Evolutionary conservation across 23 red algal species (phyloP).

Genomic region (Gracilaria vermiculophylla): DNA sequence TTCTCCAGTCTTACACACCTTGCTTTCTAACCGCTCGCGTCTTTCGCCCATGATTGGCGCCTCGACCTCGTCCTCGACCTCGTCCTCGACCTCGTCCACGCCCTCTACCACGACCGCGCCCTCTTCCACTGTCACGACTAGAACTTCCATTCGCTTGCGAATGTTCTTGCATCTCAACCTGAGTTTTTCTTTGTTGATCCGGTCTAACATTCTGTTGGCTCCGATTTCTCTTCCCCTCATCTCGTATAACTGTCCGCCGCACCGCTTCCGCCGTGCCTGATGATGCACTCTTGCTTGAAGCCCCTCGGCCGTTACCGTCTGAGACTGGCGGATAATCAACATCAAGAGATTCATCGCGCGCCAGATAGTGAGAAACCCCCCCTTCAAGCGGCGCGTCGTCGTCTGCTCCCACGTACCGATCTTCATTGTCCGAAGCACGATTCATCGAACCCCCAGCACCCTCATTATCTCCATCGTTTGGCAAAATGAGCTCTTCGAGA

Average conservation of each 20-base stretch:
- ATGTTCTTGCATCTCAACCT: not conserved
- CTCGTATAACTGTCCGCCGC: not conserved
- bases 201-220: not conserved
- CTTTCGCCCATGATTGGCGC: not conserved
- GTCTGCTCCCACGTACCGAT: not conserved
- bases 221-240: not conserved
- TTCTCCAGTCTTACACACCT: not conserved
- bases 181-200: not conserved
- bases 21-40: not conserved
- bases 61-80: not conserved
- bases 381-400: constrained; percentile 17
- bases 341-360: constrained; percentile 11
- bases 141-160: not conserved
- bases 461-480: not conserved
- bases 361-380: not conserved
- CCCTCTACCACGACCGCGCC: constrained; percentile 9
- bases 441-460: not conserved
- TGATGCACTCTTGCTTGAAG: not conserved
- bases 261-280: not conserved
- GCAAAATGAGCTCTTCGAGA: not conserved
- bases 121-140: not conserved
- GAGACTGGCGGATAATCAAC: constrained; percentile 18
- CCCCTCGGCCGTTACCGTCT: not conserved
- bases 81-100: not conserved
- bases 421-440: not conserved